Conservation (phyloP, 164 flowering plant species). For the Vitis rotundifolia region DNA sequence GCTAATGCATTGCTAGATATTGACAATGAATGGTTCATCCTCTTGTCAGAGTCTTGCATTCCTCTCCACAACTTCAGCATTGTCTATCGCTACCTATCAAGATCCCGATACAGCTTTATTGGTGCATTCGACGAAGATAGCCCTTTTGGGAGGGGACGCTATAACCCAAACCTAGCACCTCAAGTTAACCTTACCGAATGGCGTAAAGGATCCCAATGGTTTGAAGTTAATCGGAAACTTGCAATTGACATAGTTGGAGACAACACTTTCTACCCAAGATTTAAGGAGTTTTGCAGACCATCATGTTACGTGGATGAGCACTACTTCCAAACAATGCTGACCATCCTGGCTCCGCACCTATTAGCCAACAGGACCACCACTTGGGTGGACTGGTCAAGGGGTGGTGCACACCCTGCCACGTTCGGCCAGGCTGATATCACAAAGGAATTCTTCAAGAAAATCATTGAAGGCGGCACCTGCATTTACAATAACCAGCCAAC, state of each 20-base stretch:
- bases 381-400: constrained; percentile 95
- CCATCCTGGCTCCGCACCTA: constrained; percentile 47
- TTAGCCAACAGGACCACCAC: constrained; percentile 79
- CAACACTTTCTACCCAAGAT: constrained; percentile 59
- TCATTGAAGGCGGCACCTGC: constrained; percentile 40
- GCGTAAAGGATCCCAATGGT: constrained; percentile 98
- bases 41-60: constrained; percentile 86
- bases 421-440: constrained; percentile 72
- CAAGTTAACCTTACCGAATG: constrained; percentile 65
- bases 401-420: constrained; percentile 90
- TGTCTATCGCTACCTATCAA: constrained; percentile 56
- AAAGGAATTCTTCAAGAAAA: constrained; percentile 49
- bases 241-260: constrained; percentile 66
- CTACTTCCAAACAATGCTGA: constrained; percentile 88
- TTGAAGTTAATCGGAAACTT: constrained; percentile 67
- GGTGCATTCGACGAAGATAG: constrained; percentile 78
- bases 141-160: constrained; percentile 86
- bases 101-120: constrained; percentile 69
- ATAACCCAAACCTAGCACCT: constrained; percentile 61
- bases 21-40: constrained; percentile 80
- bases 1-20: constrained; percentile 91
- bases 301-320: constrained; percentile 92
- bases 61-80: constrained; percentile 74
- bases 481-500: constrained; percentile 54
- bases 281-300: constrained; percentile 72